A percentile compares a stretch with the other conserved stretches of the same genome.
These are phyloP conservation scores for Fusarium tjaetaba DNA, from an alignment of 2,329 filamentous ascomycete species.

Conservation along the genomic window DNA sequence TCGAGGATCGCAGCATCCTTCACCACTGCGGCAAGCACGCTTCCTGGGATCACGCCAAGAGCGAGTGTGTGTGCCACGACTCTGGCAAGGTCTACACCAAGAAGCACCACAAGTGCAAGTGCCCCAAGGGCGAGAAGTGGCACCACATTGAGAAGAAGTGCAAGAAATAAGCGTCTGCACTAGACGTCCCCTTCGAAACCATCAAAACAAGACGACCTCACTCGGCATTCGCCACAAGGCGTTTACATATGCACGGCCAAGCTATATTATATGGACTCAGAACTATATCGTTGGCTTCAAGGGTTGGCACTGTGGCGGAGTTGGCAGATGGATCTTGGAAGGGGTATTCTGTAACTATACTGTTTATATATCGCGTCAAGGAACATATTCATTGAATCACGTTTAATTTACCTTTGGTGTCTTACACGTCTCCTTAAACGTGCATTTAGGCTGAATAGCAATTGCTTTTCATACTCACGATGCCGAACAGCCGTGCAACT, in stretches of 20 bases:
- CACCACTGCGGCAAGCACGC: constrained; percentile 20
- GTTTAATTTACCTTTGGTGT: accelerated
- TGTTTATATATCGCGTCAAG: not conserved
- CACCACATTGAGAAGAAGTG: constrained; percentile 21
- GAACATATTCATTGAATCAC: accelerated
- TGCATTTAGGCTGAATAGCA: not conserved
- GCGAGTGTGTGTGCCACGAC: constrained; percentile 17
- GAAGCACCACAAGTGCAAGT: constrained; percentile 21
- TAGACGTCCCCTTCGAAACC: too few species aligned
- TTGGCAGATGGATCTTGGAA: too few species aligned
- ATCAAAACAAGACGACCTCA: too few species aligned
- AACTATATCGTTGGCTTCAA: too few species aligned
- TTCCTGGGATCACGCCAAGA: constrained; percentile 5
- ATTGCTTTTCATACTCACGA: not conserved
- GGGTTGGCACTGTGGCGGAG: too few species aligned
- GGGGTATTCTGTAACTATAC: accelerated
- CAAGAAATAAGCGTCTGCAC: not conserved
- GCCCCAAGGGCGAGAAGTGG: constrained; percentile 29
- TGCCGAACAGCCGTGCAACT: not conserved
- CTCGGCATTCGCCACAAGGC: too few species aligned
- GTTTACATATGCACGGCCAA: too few species aligned
- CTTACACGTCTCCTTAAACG: accelerated
- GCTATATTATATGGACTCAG: too few species aligned
- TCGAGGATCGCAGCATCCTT: constrained; percentile 11
- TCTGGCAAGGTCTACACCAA: constrained; percentile 6